Evolutionary conservation across 805 yeast species (phyloP), one percentile per base, ranked within the genome.

Genomic region (Kluyveromyces aestuarii): DNA sequence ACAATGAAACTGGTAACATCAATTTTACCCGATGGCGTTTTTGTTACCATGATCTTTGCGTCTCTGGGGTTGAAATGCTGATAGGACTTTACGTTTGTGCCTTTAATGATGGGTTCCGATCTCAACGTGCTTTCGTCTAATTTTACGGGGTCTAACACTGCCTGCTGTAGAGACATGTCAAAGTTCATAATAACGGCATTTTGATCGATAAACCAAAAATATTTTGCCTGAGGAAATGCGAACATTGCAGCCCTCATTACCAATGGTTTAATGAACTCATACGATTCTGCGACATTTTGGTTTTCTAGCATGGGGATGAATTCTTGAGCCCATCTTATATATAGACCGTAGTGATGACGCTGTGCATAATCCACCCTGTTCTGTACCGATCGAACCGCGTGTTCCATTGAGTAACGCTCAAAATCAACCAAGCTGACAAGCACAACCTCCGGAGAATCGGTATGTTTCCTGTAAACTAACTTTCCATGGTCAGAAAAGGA

Each of bases 321-420:
- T 63, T 93, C 97, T 65, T 87, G 90, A 35, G 75, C 65, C 87
- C 91, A 89, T 51, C 96, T 77, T 21, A 86, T 79, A 59, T 88
- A 91, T 27, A 88, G 68, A 33, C 96, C 98, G 64, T 82, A 91
- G 37, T 78, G 77, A 59, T 87, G 89, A 11, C 72, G 72, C 64
- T 83, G 86, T 6, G 96, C 96, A 62, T 90, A 91, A 63, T 88
- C 90, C 27, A 86, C 84, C 60, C 97, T 77, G 64, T 89, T 89
- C 63, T 88, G 95, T 17, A 88, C 84, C 48, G 90, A 72, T 48
- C 77, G 77, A 16, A 82, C 79, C 41, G 88, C 71, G 35, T 82
- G 79, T 18, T 76, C 75, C 38, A 76, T 61, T 30, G 81, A 78
- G 57, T 79, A 80, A 48, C 74, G 77, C 46, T 84, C 86, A 57